Conservation (phyloP, 2,329 filamentous ascomycete species). For the Sphaerostilbella broomeana region DNA sequence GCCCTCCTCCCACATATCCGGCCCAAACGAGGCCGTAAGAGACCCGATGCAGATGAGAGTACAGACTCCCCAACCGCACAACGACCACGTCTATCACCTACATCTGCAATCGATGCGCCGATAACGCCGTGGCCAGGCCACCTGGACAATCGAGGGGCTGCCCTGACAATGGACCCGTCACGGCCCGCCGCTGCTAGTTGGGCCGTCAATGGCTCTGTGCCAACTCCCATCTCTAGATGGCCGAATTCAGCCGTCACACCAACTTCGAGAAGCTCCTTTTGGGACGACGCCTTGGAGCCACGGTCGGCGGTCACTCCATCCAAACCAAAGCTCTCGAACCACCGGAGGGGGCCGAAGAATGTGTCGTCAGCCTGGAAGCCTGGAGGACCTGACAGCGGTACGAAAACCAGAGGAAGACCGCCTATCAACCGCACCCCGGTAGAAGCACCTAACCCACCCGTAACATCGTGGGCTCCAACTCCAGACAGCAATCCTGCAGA, state of each 20-base stretch:
- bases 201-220: constrained; percentile 42
- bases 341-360: constrained; percentile 70
- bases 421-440: constrained; percentile 57
- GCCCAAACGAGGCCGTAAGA: constrained; percentile 55
- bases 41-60: constrained; percentile 54
- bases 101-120: constrained; percentile 35
- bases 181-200: constrained; percentile 24
- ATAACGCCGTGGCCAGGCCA: constrained; percentile 38
- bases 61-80: constrained; percentile 45
- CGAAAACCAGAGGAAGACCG: constrained; percentile 73
- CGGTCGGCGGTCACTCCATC: constrained; percentile 68
- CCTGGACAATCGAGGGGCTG: constrained; percentile 31
- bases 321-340: constrained; percentile 38
- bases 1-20: constrained; percentile 73
- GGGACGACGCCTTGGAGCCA: constrained; percentile 55
- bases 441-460: constrained; percentile 63
- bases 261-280: constrained; percentile 45
- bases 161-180: constrained; percentile 30
- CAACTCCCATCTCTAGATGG: constrained; percentile 62
- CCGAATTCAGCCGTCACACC: constrained; percentile 75
- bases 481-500: constrained; percentile 33
- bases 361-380: constrained; percentile 88
- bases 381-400: constrained; percentile 52
- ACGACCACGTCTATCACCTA: constrained; percentile 54
- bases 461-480: constrained; percentile 50